Evolutionary conservation across 1,284 basidiomycete genomes (phyloP).

Genomic region (Tranzscheliella williamsii): DNA sequence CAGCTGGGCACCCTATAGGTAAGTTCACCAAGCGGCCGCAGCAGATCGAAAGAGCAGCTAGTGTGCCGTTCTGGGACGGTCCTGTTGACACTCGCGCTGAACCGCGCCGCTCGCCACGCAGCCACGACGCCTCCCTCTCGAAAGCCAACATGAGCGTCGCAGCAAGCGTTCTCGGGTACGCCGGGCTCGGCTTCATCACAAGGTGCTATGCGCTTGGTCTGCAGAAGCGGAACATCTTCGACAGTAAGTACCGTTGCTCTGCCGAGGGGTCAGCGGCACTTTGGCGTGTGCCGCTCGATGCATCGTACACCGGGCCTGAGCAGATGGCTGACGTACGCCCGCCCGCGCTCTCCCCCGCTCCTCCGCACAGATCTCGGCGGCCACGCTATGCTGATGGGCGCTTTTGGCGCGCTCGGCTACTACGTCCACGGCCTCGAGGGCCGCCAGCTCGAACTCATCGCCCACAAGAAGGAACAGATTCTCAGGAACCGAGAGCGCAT

Average conservation of each 20-base stretch:
- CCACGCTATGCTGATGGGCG: slow-evolving; percentile 50
- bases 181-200: slow-evolving; percentile 57
- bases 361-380: slow-evolving; percentile 57
- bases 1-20: no score
- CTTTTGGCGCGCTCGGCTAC: slow-evolving; percentile 55
- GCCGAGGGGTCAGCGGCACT: no score
- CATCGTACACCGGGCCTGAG: no score
- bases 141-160: slow-evolving; percentile 24
- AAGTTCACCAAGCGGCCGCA: no score
- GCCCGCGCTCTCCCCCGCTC: no score
- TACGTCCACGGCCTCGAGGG: slow-evolving; percentile 56
- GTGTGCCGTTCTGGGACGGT: no score
- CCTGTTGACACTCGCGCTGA: no score
- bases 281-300: no score
- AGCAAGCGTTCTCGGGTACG: slow-evolving; percentile 57
- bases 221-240: slow-evolving; percentile 59
- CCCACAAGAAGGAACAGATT: slow-evolving; percentile 55
- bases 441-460: slow-evolving; percentile 45
- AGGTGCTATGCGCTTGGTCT: slow-evolving; percentile 58
- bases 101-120: no score
- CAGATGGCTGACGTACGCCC: no score
- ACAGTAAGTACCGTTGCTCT: no score
- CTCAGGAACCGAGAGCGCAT: slow-evolving; percentile 36
- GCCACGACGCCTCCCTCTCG: neutral
- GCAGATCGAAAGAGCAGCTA: no score